Base-by-base conservation (phyloP, 768 basidiomycete genomes). In the Mycena maculata region DNA sequence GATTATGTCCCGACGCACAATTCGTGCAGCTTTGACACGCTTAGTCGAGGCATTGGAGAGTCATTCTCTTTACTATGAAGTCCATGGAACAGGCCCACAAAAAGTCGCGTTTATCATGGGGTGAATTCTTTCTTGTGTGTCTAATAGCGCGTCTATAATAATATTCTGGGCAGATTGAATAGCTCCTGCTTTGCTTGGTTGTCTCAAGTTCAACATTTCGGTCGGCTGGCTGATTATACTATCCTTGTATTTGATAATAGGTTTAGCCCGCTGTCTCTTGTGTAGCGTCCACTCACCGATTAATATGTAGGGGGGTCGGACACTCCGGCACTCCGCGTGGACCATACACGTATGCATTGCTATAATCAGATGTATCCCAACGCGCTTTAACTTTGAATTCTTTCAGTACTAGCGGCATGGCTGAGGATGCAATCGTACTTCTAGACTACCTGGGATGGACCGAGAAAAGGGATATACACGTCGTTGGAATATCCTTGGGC, bases 211-310 rank as follows among this genome's bases (percentile, higher is more conserved):
- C 76, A 83, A 5, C 81, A 90, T 73, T 93, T 95, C 70, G 82
- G 65, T 22, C 50, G 38, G 33, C 16, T 83, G 18, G 77, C 81
- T 15, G 79, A 87, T 33, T 91, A 90, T 72, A 84, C 87, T 1
- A 79, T 87, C 15, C 81, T 95, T 2, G 91, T 93, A 6, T 94
- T 95, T 73, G 94, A 95, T 77, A 94, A 95, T 75, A 85, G 69
- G 69, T 70, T 45, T 11, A 22, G 13, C 28, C 18, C 28, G 9
- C 15, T n/a, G 16, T 36, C 27, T 11, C 9, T 8, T 33, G 12
- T 20, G 1, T 30, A 12, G 3, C 36, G 39, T 41, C 20, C 27
- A 28, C 42, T 53, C 22, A 49, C 22, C n/a, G 23, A 42, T 10
- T 50, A 2, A 18, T 16, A 1, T 27, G 8, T 28, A 70, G 94